phyloP scores from a whole-genome alignment of 495 filamentous ascomycete genomes.

The Tetracladium setigerum region DNA sequence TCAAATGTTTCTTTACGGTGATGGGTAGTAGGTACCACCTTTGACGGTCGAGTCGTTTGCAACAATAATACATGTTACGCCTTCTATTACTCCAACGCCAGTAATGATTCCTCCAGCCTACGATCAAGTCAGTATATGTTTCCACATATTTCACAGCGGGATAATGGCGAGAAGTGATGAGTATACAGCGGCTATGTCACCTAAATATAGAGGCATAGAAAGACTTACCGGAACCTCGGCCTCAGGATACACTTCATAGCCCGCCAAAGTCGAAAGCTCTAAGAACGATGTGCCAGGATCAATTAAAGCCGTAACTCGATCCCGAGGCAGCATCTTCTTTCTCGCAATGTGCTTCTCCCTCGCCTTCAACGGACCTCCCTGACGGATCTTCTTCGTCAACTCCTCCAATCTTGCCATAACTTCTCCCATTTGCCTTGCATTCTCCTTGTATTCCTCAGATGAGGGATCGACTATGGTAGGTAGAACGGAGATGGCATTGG shows the following conservation, averaged over 20 bases:
- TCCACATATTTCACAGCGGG: conserved; percentile 26
- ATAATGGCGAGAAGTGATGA: background rate
- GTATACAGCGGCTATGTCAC: no score
- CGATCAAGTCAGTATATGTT: no score
- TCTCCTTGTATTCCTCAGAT: conserved; percentile 74
- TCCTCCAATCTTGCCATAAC: conserved; percentile 55
- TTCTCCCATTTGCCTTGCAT: conserved; percentile 69
- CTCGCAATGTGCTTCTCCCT: conserved; percentile 80
- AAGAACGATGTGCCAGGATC: conserved; percentile 88
- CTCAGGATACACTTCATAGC: conserved; percentile 75
- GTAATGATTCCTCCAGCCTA: conserved; percentile 83
- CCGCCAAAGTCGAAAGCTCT: conserved; percentile 82
- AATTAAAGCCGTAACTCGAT: conserved; percentile 79
- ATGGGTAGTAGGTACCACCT: conserved; percentile 97
- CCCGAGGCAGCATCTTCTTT: conserved; percentile 91
- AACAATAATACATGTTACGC: conserved; percentile 88
- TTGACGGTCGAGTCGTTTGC: conserved; percentile 98
- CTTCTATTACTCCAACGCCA: conserved; percentile 83
- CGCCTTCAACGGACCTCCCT: conserved; percentile 76
- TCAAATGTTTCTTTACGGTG: conserved; percentile 95
- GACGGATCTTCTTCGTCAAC: conserved; percentile 62
- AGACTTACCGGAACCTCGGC: conserved; percentile 57
- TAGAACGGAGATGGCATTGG: conserved; percentile 67
- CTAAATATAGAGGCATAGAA: no score
- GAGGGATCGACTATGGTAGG: conserved; percentile 68